A percentile compares a stretch with the other conserved stretches of the same genome.
Conservation (phyloP, 2,329 filamentous ascomycete genomes). For the Fusarium veterinarium region DNA sequence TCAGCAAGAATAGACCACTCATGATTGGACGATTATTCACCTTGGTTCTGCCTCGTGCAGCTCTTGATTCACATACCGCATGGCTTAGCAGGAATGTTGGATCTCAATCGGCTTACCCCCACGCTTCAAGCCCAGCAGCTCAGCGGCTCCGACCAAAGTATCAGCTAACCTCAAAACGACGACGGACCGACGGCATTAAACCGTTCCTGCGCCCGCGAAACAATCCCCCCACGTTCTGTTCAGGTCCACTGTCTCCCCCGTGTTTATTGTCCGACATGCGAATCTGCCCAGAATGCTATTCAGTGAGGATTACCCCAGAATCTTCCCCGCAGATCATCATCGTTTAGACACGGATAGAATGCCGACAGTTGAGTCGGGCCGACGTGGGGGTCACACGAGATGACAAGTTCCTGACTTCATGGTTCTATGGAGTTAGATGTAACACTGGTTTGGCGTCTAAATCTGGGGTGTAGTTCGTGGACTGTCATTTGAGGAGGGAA, state of each 20-base stretch:
- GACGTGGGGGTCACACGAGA: background rate
- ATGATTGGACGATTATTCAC: background rate
- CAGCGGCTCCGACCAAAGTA: background rate
- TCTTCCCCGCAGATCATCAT: slow-evolving; percentile 3
- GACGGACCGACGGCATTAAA: background rate
- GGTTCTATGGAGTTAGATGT: no score
- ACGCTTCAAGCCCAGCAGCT: accelerated
- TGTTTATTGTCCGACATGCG: slow-evolving; percentile 10
- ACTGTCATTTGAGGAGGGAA: background rate
- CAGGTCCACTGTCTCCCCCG: background rate
- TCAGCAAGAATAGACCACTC: background rate
- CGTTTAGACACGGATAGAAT: background rate
- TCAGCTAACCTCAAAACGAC: background rate
- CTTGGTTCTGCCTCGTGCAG: no score
- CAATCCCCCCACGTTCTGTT: background rate
- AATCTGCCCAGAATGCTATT: background rate
- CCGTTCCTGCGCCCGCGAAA: background rate
- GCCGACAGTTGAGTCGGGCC: background rate
- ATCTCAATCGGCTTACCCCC: background rate
- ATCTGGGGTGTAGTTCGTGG: background rate
- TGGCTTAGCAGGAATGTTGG: background rate
- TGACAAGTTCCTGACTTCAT: background rate
- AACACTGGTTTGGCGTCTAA: background rate
- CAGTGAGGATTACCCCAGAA: background rate
- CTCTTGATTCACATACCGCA: no score